phyloP scores from a whole-genome alignment of 495 filamentous ascomycete species.

The Trichoderma erinaceum region DNA sequence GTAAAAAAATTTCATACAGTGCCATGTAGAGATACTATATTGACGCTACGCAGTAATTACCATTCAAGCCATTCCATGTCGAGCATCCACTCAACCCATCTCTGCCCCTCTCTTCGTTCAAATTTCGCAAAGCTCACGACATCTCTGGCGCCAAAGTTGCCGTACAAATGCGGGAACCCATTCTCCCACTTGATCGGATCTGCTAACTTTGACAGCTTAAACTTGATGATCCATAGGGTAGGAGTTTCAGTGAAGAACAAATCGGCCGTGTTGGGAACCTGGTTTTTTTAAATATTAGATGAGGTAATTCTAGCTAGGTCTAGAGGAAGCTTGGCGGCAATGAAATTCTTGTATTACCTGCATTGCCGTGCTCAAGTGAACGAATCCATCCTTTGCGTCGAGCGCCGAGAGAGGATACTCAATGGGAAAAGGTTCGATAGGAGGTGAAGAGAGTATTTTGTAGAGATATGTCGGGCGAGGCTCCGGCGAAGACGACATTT shows the following conservation, averaged over 20 bases:
- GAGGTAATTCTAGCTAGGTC: neutral
- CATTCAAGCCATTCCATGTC: constrained; percentile 15
- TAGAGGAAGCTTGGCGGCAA: neutral
- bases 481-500: constrained; percentile 17
- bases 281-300: constrained; percentile 8
- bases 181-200: constrained; percentile 38
- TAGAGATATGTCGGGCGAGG: constrained; percentile 44
- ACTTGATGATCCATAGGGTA: constrained; percentile 40
- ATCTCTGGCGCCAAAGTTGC: constrained; percentile 40
- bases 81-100: constrained; percentile 31
- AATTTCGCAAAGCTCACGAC: constrained; percentile 30
- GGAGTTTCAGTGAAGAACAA: constrained; percentile 38
- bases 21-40: neutral
- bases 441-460: constrained; percentile 43
- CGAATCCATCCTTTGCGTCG: constrained; percentile 47
- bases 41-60: neutral
- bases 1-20: neutral
- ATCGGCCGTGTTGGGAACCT: constrained; percentile 44
- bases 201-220: constrained; percentile 25
- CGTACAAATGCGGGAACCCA: constrained; percentile 44
- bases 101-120: constrained; percentile 26
- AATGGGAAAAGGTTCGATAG: constrained; percentile 42
- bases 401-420: constrained; percentile 44
- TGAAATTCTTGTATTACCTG: constrained; percentile 32
- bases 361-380: constrained; percentile 43